Percentiles rank a stretch among this genome's conserved stretches.
Evolutionary conservation across 371 early-diverging fungal species (phyloP).

Genomic region (Smittium culicis): DNA sequence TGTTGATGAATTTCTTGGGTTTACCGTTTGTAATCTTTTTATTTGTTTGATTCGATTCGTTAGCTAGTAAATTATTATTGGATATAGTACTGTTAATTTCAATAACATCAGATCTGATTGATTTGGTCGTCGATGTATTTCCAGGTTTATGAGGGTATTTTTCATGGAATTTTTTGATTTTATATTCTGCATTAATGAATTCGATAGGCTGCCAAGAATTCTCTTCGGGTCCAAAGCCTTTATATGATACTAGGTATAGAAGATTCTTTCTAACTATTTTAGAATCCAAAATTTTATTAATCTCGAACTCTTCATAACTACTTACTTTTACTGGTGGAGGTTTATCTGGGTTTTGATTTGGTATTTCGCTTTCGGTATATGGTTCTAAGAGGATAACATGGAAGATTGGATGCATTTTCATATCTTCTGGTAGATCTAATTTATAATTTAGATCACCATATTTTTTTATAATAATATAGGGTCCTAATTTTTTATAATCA

Average conservation of each 20-base stretch:
- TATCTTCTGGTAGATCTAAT: not conserved
- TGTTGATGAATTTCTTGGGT: too few relatives aligned
- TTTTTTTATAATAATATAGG: conserved; percentile 2
- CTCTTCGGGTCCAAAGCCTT: conserved; percentile 16
- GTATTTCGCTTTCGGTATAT: not conserved
- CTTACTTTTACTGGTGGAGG: conserved; percentile 9
- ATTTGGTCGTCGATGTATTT: not conserved
- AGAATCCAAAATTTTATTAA: conserved; percentile 6
- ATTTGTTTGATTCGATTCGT: too few relatives aligned
- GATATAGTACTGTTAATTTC: not conserved
- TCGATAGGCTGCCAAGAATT: conserved; percentile 14
- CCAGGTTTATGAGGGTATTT: conserved; percentile 6
- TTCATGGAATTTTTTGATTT: conserved; percentile 9
- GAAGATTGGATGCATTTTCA: conserved; percentile 5
- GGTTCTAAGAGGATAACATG: not conserved
- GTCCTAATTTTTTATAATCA: conserved; percentile 8
- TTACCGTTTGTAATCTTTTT: too few relatives aligned
- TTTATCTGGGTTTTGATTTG: not conserved
- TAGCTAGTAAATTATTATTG: not conserved
- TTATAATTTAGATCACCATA: not conserved
- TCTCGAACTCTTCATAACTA: not conserved
- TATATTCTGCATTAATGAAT: not conserved
- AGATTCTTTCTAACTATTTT: not conserved
- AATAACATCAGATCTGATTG: not conserved
- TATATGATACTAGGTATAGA: conserved; percentile 23